Conservation (phyloP, 345 rosid species). For the Camelina laxa region DNA sequence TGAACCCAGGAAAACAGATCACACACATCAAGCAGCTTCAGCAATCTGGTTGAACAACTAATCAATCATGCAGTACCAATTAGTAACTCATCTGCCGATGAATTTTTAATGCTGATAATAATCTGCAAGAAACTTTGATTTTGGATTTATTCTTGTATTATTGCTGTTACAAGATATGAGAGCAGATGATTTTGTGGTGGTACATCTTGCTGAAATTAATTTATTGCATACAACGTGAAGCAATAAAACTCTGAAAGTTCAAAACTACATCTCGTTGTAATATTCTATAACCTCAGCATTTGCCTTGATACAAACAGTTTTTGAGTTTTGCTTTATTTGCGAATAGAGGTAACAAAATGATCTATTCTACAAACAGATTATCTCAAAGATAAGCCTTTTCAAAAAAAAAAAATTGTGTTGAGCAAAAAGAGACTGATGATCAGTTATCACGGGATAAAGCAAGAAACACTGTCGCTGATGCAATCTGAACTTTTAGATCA, state of each 20-base stretch:
- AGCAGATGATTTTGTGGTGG: slow-evolving; percentile 11
- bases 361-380: slow-evolving; percentile 39
- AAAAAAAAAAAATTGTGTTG: not conserved
- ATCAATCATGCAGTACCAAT: not conserved
- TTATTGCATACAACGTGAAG: not conserved
- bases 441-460: slow-evolving; percentile 68
- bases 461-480: slow-evolving; percentile 86
- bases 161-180: slow-evolving; percentile 12
- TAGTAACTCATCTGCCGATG: slow-evolving; percentile 12
- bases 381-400: slow-evolving; percentile 8
- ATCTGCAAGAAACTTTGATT: slow-evolving; percentile 21
- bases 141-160: slow-evolving; percentile 33
- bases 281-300: not conserved
- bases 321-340: slow-evolving; percentile 1
- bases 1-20: slow-evolving; percentile 96
- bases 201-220: not conserved
- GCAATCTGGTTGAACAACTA: slow-evolving; percentile 19
- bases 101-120: slow-evolving; percentile 26
- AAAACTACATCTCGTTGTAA: not conserved
- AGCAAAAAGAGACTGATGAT: not conserved
- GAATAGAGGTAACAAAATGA: not conserved
- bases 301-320: not conserved
- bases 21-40: slow-evolving; percentile 68
- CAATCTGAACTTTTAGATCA: slow-evolving; percentile 87
- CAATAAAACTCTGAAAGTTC: not conserved